phyloP scores from a whole-genome alignment of 1,139 yeast genomes.

The Entelexis sorbosivorans region DNA sequence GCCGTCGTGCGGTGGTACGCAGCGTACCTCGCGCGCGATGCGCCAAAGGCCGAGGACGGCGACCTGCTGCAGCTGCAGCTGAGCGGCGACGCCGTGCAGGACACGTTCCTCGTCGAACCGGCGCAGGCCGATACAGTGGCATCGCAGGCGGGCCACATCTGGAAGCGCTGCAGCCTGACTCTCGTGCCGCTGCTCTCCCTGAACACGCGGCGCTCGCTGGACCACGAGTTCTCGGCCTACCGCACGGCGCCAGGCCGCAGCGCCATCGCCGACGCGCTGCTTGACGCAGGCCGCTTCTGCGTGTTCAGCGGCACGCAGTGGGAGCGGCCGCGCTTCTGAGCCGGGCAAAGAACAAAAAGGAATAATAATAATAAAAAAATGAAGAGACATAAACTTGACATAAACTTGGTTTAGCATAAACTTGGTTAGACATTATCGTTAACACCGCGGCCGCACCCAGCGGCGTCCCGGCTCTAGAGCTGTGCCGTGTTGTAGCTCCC shows the following conservation, averaged over 20 bases:
- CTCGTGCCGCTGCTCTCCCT: constrained; percentile 12
- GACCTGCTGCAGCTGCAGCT: neutral
- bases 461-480: constrained; percentile 1
- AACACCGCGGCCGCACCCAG: too few species aligned
- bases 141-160: constrained; percentile 2
- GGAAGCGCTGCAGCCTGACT: constrained; percentile 19
- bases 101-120: constrained; percentile 1
- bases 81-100: constrained; percentile 12
- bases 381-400: too few species aligned
- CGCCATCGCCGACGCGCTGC: constrained; percentile 8
- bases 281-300: constrained; percentile 14
- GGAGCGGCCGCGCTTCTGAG: constrained; percentile 6
- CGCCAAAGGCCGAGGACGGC: neutral
- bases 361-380: neutral
- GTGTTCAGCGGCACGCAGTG: constrained; percentile 14
- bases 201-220: constrained; percentile 8
- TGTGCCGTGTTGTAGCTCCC: constrained; percentile 62
- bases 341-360: neutral
- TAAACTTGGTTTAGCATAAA: too few species aligned
- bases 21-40: neutral
- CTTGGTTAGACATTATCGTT: too few species aligned
- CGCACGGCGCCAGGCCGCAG: neutral
- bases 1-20: constrained; percentile 10
- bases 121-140: neutral
- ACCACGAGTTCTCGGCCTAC: constrained; percentile 8